These are phyloP conservation scores for Ceratocystis harringtonii DNA, from an alignment of 2,329 filamentous ascomycete genomes.

Conservation along the genomic window DNA sequence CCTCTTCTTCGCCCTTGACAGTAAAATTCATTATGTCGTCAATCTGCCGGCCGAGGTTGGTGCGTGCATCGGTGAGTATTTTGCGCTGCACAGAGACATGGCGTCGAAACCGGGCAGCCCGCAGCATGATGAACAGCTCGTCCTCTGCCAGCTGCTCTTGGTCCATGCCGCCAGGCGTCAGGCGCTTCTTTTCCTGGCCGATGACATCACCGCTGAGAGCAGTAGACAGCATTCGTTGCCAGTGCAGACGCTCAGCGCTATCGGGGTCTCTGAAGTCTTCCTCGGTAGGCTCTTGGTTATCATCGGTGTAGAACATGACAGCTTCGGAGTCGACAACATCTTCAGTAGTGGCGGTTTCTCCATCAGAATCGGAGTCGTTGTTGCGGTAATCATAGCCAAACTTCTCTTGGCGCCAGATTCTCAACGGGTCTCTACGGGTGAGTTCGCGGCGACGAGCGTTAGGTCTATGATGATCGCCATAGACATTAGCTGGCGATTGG, in stretches of 20 bases:
- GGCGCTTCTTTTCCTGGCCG: conserved; percentile 88
- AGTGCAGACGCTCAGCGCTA: conserved; percentile 82
- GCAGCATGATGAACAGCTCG: conserved; percentile 77
- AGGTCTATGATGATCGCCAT: conserved; percentile 3
- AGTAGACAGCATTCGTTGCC: conserved; percentile 95
- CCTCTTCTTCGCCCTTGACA: conserved; percentile 85
- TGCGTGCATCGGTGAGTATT: conserved; percentile 72
- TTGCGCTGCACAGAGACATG: conserved; percentile 72
- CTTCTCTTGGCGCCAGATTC: conserved; percentile 39
- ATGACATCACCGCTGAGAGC: conserved; percentile 95
- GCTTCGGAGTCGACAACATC: conserved; percentile 91
- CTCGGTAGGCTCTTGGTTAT: conserved; percentile 72
- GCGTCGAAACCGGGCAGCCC: conserved; percentile 70
- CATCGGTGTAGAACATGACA: conserved; percentile 81
- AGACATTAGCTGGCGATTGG: not conserved
- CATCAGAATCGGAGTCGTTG: conserved; percentile 71
- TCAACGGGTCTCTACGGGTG: not conserved
- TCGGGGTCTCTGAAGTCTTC: conserved; percentile 81
- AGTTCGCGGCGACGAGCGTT: not conserved
- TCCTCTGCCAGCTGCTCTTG: conserved; percentile 43
- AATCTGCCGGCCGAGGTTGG: conserved; percentile 55
- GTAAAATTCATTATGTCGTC: conserved; percentile 87
- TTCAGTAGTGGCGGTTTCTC: conserved; percentile 77
- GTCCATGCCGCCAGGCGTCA: conserved; percentile 57
- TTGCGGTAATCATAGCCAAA: conserved; percentile 60